phyloP scores from a whole-genome alignment of 352 stramenopile genomes.

The Phytopythium mirpurense region DNA sequence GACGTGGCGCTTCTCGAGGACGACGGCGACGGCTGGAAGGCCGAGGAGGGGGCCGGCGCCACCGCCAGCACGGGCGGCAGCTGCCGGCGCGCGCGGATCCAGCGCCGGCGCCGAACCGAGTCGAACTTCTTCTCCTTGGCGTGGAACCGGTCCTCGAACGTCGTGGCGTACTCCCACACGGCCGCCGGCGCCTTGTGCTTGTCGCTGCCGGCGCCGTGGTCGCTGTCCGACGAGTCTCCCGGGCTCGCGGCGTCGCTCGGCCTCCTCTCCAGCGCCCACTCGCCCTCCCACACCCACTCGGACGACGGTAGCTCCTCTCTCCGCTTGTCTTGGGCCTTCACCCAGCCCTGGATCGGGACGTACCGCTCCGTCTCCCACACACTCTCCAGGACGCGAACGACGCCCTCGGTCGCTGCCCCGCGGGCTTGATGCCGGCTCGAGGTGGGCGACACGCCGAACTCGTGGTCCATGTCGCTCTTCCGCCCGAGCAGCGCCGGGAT shows the following conservation, averaged over 20 bases:
- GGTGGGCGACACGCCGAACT: conserved; percentile 23
- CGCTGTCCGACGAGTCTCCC: conserved; percentile 20
- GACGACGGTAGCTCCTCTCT: conserved; percentile 60
- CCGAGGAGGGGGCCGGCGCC: conserved; percentile 10
- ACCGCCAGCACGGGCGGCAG: conserved; percentile 38
- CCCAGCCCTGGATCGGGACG: conserved; percentile 68
- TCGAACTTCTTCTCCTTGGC: conserved; percentile 75
- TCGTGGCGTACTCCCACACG: conserved; percentile 65
- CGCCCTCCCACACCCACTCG: conserved; percentile 78
- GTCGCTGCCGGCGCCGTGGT: conserved; percentile 14
- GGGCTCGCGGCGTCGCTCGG: conserved; percentile 14
- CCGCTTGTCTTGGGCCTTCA: conserved; percentile 50
- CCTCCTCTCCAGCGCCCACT: conserved; percentile 51
- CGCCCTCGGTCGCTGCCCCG: conserved; percentile 3
- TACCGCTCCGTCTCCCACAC: conserved; percentile 74
- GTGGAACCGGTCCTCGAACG: conserved; percentile 64
- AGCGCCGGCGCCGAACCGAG: conserved; percentile 59
- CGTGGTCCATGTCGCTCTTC: conserved; percentile 37
- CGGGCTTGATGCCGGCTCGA: conserved; percentile 9
- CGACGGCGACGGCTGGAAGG: conserved; percentile 8
- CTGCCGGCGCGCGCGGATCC: conserved; percentile 54
- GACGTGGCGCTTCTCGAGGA: background rate
- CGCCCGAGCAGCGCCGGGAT: conserved; percentile 41
- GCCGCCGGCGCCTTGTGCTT: background rate
- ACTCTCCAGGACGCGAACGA: conserved; percentile 55